Base-by-base conservation (phyloP, 345 rosid genomes). In the Acer campestre region DNA sequence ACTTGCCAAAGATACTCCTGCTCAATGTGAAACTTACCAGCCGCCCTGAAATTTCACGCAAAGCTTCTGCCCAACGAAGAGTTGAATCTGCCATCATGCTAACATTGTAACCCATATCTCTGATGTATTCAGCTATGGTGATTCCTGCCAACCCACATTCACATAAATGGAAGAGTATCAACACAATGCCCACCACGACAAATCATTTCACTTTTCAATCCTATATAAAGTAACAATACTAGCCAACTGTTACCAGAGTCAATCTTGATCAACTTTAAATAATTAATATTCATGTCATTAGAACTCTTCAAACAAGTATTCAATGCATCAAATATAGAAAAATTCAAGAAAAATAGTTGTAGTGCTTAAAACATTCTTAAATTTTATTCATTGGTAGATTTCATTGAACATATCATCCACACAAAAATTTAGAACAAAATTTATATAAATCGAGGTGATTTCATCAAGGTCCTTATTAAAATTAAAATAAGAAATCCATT, bases 51-150 rank as follows among this genome's bases (percentile, higher is more conserved):
- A 97, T 97, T 93, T 97, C 98, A 88, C 97, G 93, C 91, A 97
- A 82, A 81, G 99, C 98, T 88, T 97, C 98, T 82, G 98, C 99
- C 99, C 99, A 94, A 40, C 98, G 98, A 79, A 98, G 94, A 8
- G 99, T 97, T 68, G 96, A 97, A 89, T 97, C 98, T 73, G 98
- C 99, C 99, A 97, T 94, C 99, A 97, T 94, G 84, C 99, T 94
- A 78, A 97, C 98, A 86, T 97, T 94, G 88, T 87, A 85, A 35
- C 99, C 99, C 98, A 97, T 97, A 85, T 97, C 99, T 85, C 98
- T 89, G 78, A 97, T 94, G 75, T 97, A 97, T 80, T 97, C 98
- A 70, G 98, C 99, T 75, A 97, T 89, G n/a, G 99, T 97, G 80
- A 97, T 94, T 77, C 99, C 99, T 97, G 88, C 55, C 74, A 61